A percentile compares a stretch with the other conserved stretches of the same genome.
Evolutionary conservation across 1,139 yeast species (phyloP).

Genomic region (Diutina ranongensis): DNA sequence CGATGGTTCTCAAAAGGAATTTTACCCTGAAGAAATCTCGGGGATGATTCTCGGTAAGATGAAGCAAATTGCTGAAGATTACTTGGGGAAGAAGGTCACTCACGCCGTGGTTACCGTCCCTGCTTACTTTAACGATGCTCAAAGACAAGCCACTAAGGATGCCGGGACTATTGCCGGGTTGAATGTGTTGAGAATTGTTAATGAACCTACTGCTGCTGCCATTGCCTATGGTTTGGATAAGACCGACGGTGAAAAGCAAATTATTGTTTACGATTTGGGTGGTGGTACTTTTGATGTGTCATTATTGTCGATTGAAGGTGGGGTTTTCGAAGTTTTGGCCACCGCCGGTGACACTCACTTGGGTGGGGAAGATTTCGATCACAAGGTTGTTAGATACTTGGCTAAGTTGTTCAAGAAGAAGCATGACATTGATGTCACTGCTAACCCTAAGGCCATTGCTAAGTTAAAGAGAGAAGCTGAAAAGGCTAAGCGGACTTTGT

Average conservation of each 20-base stretch:
- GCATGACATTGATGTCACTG: conserved; percentile 86
- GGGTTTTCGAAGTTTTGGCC: conserved; percentile 93
- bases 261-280: conserved; percentile 89
- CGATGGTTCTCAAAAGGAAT: conserved; percentile 53
- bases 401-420: conserved; percentile 82
- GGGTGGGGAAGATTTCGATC: conserved; percentile 85
- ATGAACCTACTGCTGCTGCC: conserved; percentile 56
- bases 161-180: conserved; percentile 53
- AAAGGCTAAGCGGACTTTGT: conserved; percentile 30
- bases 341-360: conserved; percentile 98
- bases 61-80: conserved; percentile 59
- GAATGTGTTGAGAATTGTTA: conserved; percentile 47
- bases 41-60: conserved; percentile 53
- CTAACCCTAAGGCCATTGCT: conserved; percentile 45
- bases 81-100: conserved; percentile 48
- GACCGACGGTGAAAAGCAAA: conserved; percentile 66
- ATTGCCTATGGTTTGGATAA: conserved; percentile 59
- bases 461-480: conserved; percentile 33
- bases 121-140: conserved; percentile 51
- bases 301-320: conserved; percentile 82
- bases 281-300: conserved; percentile 99
- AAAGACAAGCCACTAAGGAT: conserved; percentile 54
- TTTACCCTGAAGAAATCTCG: conserved; percentile 58
- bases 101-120: conserved; percentile 73
- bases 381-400: conserved; percentile 79